These are phyloP conservation scores for Brassica balearica DNA, from an alignment of 441 rosid genomes.

Conservation along the genomic window DNA sequence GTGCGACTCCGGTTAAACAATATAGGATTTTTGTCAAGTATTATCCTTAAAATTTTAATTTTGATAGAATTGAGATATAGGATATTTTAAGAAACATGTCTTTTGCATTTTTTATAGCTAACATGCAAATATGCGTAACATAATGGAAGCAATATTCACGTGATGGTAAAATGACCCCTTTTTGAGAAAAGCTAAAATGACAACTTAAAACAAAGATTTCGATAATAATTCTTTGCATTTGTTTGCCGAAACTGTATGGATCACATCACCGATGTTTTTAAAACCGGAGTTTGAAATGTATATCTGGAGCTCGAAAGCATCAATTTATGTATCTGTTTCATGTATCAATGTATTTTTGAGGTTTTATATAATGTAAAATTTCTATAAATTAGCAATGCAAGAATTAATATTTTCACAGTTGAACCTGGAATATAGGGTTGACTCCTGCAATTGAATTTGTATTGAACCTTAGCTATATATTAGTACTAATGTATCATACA, in stretches of 20 bases:
- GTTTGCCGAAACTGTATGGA: background rate
- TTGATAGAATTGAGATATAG: background rate
- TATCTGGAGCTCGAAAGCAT: background rate
- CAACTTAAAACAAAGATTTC: background rate
- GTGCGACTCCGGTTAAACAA: background rate
- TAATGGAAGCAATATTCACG: constrained; percentile 17
- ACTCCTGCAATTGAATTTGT: background rate
- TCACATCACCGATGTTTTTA: background rate
- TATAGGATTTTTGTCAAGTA: constrained; percentile 4
- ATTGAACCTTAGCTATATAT: background rate
- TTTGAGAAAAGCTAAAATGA: background rate
- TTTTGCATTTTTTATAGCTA: background rate
- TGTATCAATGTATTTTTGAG: background rate
- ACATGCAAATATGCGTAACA: constrained; percentile 13
- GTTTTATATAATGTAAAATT: background rate
- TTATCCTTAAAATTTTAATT: background rate
- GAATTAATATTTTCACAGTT: background rate
- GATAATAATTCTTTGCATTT: background rate
- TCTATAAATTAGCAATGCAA: background rate
- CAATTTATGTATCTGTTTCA: constrained; percentile 1
- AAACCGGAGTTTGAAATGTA: background rate
- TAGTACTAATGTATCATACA: background rate
- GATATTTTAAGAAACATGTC: background rate
- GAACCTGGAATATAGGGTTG: constrained; percentile 18
- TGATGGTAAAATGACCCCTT: background rate